Evolutionary conservation across 75 land plant species (phyloP).

Genomic region (Gnetum montanum): DNA sequence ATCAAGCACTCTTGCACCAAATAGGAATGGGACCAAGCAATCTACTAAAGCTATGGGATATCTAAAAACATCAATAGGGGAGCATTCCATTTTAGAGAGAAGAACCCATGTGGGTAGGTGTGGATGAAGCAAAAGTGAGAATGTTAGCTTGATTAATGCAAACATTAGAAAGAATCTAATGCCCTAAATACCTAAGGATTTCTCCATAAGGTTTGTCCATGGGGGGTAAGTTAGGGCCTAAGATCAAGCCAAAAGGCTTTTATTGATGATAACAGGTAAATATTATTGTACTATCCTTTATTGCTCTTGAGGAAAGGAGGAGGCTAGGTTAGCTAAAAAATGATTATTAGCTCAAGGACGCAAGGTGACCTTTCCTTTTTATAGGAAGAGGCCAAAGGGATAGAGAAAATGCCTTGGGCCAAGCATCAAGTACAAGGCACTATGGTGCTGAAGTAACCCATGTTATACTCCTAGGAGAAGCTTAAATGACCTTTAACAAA

Average conservation of each 20-base stretch:
- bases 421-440: background rate
- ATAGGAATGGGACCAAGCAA: background rate
- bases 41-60: background rate
- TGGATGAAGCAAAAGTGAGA: background rate
- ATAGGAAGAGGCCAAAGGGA: background rate
- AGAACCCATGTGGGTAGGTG: background rate
- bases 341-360: background rate
- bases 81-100: background rate
- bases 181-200: background rate
- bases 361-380: background rate
- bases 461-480: background rate
- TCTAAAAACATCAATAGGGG: background rate
- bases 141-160: background rate
- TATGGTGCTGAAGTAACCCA: background rate
- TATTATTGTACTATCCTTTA: slow-evolving; percentile 18
- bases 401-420: background rate
- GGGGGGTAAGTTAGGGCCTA: background rate
- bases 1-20: background rate
- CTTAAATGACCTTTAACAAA: background rate
- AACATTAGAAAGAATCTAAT: background rate
- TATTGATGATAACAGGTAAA: slow-evolving; percentile 4
- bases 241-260: background rate
- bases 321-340: slow-evolving; percentile 8
- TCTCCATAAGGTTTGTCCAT: background rate
- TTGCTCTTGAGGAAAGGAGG: slow-evolving; percentile 19